Percentiles rank a stretch among this genome's conserved stretches.
phyloP scores from a whole-genome alignment of 2,329 filamentous ascomycete species.

The Trichoderma koningii region DNA sequence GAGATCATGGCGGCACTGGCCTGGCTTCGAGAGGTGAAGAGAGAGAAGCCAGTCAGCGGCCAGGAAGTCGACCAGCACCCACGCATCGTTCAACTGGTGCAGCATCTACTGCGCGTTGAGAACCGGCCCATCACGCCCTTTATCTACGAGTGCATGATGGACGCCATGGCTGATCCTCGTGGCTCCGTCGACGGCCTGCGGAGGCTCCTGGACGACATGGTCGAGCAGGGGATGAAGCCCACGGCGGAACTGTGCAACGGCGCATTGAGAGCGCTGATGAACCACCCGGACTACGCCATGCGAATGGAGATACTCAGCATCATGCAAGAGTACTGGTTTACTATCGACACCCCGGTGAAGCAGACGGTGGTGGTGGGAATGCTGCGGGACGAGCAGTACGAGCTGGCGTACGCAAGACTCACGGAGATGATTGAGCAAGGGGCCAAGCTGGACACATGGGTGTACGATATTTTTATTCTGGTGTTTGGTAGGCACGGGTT shows the following conservation, averaged over 20 bases:
- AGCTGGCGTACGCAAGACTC: constrained; percentile 73
- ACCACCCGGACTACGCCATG: constrained; percentile 83
- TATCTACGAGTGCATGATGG: constrained; percentile 74
- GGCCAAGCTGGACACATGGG: constrained; percentile 65
- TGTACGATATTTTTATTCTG: constrained; percentile 77
- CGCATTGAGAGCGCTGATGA: constrained; percentile 69
- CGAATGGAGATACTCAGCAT: constrained; percentile 70
- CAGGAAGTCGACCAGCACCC: constrained; percentile 34
- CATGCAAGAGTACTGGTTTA: constrained; percentile 71
- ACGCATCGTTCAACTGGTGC: constrained; percentile 50
- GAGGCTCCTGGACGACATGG: constrained; percentile 73
- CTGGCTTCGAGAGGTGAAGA: constrained; percentile 33
- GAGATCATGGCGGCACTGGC: constrained; percentile 37
- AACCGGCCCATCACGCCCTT: constrained; percentile 56
- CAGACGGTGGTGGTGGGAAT: constrained; percentile 72
- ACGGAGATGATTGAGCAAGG: constrained; percentile 64
- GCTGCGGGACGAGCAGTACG: constrained; percentile 78
- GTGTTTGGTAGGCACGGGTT: constrained; percentile 71
- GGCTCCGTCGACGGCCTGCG: constrained; percentile 68
- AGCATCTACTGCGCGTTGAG: constrained; percentile 60
- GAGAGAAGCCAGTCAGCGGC: constrained; percentile 30
- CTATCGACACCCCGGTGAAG: constrained; percentile 56
- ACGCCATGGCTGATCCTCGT: constrained; percentile 65
- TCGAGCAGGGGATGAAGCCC: constrained; percentile 58
- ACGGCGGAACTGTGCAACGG: constrained; percentile 71